Percentiles rank a stretch among this genome's conserved stretches.
These are phyloP conservation scores for Rhamnella rubrinervis DNA, from an alignment of 331 rosid species.

Conservation along the genomic window DNA sequence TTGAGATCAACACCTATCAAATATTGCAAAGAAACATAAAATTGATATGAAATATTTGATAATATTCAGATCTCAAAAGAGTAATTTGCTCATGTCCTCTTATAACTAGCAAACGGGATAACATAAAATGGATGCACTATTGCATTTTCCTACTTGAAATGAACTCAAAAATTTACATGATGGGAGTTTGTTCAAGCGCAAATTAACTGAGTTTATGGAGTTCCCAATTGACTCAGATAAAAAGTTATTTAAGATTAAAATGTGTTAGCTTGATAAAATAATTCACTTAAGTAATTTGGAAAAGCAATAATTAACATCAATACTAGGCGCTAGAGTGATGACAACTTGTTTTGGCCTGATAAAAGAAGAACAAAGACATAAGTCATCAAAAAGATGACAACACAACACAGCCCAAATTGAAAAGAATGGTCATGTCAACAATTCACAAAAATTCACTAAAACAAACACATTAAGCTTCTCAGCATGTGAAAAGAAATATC, in stretches of 20 bases:
- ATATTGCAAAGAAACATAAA: constrained; percentile 20
- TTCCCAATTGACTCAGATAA: too few species aligned
- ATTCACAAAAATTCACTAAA: background rate
- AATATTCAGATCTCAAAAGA: background rate
- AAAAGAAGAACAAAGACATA: too few species aligned
- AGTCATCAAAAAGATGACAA: too few species aligned
- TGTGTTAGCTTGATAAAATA: too few species aligned
- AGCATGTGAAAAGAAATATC: background rate
- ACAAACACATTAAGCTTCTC: background rate
- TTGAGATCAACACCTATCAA: constrained; percentile 62
- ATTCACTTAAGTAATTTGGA: too few species aligned
- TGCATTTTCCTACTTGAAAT: background rate
- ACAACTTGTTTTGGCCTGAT: too few species aligned
- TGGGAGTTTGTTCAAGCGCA: background rate
- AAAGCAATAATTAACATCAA: too few species aligned
- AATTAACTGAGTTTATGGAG: too few species aligned
- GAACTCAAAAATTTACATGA: constrained; percentile 1
- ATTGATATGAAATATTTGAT: background rate
- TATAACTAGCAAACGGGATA: background rate
- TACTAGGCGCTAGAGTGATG: too few species aligned
- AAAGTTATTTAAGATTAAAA: too few species aligned
- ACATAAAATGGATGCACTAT: background rate
- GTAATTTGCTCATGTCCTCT: constrained; percentile 6
- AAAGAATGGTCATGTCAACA: background rate
- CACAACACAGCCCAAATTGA: background rate